Evolutionary conservation across 2,329 filamentous ascomycete species (phyloP), one percentile per base, ranked within the genome.

Genomic region (Chrysosporium keratinophilum): DNA sequence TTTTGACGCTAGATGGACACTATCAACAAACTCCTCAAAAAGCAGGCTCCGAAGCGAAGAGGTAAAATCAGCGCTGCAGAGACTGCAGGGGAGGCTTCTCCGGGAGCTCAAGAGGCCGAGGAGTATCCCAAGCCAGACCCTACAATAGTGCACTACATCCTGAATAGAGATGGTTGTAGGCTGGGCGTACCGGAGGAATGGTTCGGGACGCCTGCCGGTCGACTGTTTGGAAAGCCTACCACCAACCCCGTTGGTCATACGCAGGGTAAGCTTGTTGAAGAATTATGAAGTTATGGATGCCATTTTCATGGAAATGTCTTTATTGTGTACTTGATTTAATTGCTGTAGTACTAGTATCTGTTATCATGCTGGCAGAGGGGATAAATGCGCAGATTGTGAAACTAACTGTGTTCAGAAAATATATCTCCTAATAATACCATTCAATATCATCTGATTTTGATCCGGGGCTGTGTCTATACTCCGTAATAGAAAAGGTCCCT

Each of bases 1-100:
- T 15, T 1, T 2, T 19, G 41, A 48, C 23, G 3, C 41, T 56
- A 82, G 79, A 80, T 82, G 76, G 80, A 83, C 62, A 83, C 81
- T 1, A 83, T 84, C 67, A 82, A 83, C 64, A 78, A 80, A 54
- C 74, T 83, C n/a, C 75, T 84, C 49, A 80, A 80, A 62, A 84
- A 83, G 63, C 82, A 83, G 65, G 79, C 80, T 1, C 79, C 81
- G 1, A 84, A 84, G 64, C 70, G 73, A 12, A 71, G 74, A 41
- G 74, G 74, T 33, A 72, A 73, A 52, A 76, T 75, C 43, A 67
- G 71, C 5, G 72, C 71, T 15, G 71, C 67, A 9, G 73, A 76
- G 54, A 70, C 68, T 1, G 61, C 69, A 35, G 63, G 66, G 52
- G 70, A 66, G 4, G 67, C 65, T 12, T 71, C 69, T 0, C 69